Conservation (phyloP, 371 early-diverging fungal species). For the Mortierella sp. region DNA sequence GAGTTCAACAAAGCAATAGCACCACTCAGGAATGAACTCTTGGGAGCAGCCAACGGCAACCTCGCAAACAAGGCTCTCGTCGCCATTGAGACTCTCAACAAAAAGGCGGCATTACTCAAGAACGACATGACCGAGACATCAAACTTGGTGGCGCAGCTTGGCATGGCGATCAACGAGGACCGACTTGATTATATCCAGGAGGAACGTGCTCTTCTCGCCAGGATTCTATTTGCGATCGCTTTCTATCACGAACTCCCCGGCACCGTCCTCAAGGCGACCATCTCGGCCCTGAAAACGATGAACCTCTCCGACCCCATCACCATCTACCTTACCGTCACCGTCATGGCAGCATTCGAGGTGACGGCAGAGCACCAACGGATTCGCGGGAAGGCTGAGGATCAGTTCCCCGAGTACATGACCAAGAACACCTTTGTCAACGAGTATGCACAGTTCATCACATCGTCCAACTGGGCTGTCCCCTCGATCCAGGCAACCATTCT, state of each 20-base stretch:
- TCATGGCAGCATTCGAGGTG: conserved; percentile 53
- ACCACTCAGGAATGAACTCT: conserved; percentile 57
- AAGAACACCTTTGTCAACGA: conserved; percentile 44
- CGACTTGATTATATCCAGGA: conserved; percentile 67
- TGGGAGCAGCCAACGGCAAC: conserved; percentile 32
- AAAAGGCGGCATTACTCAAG: conserved; percentile 59
- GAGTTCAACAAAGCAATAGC: conserved; percentile 63
- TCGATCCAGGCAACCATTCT: conserved; percentile 74
- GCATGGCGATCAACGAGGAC: conserved; percentile 55
- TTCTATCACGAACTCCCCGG: conserved; percentile 65
- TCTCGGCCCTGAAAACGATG: conserved; percentile 35
- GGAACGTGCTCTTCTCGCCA: conserved; percentile 68
- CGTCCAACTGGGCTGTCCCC: conserved; percentile 65
- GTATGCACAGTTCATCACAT: conserved; percentile 40
- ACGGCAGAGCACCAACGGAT: conserved; percentile 43
- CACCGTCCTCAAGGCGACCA: conserved; percentile 32
- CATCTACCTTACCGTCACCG: conserved; percentile 51
- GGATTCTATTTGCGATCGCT: conserved; percentile 69
- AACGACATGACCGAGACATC: conserved; percentile 53
- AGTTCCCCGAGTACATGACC: conserved; percentile 42
- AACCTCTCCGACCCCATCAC: conserved; percentile 50
- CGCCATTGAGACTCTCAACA: conserved; percentile 63
- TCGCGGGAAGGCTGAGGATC: conserved; percentile 42
- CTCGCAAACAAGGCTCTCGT: conserved; percentile 63
- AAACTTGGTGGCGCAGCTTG: conserved; percentile 48